phyloP scores from a whole-genome alignment of 2,329 filamentous ascomycete genomes.

The Fusarium tricinctum region DNA sequence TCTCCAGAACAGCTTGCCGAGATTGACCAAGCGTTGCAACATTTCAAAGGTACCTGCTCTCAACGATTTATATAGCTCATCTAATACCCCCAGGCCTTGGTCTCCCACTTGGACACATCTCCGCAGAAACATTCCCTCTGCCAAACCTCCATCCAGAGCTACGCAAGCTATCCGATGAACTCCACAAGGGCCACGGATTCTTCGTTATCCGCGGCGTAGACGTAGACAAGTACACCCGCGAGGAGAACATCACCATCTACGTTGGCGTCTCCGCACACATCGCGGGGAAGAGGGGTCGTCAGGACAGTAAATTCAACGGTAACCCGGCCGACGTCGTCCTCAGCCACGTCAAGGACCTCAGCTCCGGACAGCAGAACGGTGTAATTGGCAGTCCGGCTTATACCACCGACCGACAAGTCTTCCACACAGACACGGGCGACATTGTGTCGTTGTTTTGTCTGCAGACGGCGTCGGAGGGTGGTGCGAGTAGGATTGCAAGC shows the following conservation, averaged over 20 bases:
- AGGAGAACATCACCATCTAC: constrained; percentile 72
- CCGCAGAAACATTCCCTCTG: constrained; percentile 67
- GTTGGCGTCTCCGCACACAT: constrained; percentile 72
- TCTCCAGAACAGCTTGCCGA: constrained; percentile 18
- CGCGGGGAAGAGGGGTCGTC: constrained; percentile 65
- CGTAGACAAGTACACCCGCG: constrained; percentile 64
- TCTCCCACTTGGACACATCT: constrained; percentile 52
- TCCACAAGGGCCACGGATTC: constrained; percentile 72
- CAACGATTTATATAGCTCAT: fast-evolving
- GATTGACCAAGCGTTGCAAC: constrained; percentile 17
- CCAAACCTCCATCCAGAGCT: constrained; percentile 65
- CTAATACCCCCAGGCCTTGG: constrained; percentile 16
- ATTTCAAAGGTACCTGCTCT: constrained; percentile 16
- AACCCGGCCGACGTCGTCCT: constrained; percentile 64
- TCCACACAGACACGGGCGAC: constrained; percentile 73
- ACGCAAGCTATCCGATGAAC: constrained; percentile 65
- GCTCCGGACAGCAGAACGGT: constrained; percentile 52
- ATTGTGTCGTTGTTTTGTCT: constrained; percentile 70
- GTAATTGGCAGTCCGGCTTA: constrained; percentile 69
- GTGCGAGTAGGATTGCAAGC: constrained; percentile 69
- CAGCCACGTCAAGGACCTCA: constrained; percentile 70
- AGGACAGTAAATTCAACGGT: constrained; percentile 63
- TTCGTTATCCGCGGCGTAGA: constrained; percentile 71
- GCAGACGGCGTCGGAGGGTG: constrained; percentile 65
- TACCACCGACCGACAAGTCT: constrained; percentile 71